Percentiles rank a stretch among this genome's conserved stretches.
phyloP scores from a whole-genome alignment of 768 basidiomycete species.

The Trametes punicea region DNA sequence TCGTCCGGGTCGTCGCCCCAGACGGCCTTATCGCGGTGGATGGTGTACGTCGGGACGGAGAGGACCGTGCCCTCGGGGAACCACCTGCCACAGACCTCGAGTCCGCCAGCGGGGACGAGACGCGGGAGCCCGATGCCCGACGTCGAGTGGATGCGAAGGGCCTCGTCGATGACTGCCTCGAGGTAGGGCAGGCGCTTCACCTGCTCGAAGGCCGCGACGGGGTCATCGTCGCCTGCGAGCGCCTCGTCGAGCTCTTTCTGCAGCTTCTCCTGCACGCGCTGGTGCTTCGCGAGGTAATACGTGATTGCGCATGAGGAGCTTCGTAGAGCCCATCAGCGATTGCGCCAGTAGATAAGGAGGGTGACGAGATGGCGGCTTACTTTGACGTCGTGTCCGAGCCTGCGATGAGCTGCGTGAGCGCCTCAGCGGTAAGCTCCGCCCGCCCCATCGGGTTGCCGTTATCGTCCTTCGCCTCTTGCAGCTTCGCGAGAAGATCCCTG shows the following conservation, averaged over 20 bases:
- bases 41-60: conserved; percentile 78
- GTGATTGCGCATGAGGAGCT: conserved; percentile 90
- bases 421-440: conserved; percentile 86
- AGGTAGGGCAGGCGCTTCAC: conserved; percentile 77
- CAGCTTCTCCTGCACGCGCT: conserved; percentile 60
- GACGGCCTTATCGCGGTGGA: conserved; percentile 65
- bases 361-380: conserved; percentile 38
- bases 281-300: conserved; percentile 75
- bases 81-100: conserved; percentile 51
- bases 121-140: conserved; percentile 83
- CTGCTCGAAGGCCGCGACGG: conserved; percentile 58
- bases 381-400: conserved; percentile 94
- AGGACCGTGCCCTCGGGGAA: conserved; percentile 78
- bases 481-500: conserved; percentile 76
- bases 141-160: conserved; percentile 79
- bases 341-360: background rate
- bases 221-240: conserved; percentile 57
- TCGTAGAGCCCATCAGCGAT: background rate
- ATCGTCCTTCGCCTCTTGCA: conserved; percentile 75
- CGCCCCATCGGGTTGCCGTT: conserved; percentile 78
- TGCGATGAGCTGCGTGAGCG: conserved; percentile 80
- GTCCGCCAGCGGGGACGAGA: conserved; percentile 68
- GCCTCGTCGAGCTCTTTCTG: conserved; percentile 70
- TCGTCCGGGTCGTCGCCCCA: conserved; percentile 80
- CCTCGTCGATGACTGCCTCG: conserved; percentile 86